Conservation (phyloP, 2,329 filamentous ascomycete genomes). For the Fusarium phyllophilum region DNA sequence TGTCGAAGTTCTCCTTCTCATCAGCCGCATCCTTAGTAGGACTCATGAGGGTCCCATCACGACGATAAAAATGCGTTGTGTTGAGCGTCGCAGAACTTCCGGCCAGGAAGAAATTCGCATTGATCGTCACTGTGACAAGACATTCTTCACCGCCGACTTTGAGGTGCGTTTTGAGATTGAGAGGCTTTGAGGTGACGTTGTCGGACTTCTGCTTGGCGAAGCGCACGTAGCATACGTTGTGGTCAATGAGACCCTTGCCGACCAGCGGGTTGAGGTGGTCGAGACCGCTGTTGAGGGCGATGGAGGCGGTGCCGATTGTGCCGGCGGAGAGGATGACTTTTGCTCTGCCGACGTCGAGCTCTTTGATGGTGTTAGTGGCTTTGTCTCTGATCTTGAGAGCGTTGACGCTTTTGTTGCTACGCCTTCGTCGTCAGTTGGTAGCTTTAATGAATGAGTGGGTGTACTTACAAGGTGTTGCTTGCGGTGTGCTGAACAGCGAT, state of each 20-base stretch:
- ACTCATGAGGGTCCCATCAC: slow-evolving; percentile 2
- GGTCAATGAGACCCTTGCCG: slow-evolving; percentile 25
- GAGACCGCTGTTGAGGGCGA: slow-evolving; percentile 27
- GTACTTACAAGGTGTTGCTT: not conserved
- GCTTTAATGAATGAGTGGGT: fast-evolving
- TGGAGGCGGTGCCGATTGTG: slow-evolving; percentile 28
- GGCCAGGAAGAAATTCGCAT: slow-evolving; percentile 32
- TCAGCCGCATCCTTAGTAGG: not conserved
- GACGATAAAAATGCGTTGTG: slow-evolving; percentile 25
- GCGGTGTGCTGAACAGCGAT: slow-evolving; percentile 6
- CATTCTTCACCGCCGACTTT: slow-evolving; percentile 8
- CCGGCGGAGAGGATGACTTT: slow-evolving; percentile 22
- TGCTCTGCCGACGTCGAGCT: slow-evolving; percentile 13
- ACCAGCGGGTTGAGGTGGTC: slow-evolving; percentile 8
- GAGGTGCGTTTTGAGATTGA: slow-evolving; percentile 27
- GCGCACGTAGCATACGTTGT: slow-evolving; percentile 28
- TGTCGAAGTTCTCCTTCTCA: slow-evolving; percentile 24
- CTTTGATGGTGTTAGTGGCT: slow-evolving; percentile 6
- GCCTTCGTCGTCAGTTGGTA: not conserved
- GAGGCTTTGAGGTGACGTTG: slow-evolving; percentile 11
- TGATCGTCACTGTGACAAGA: slow-evolving; percentile 30
- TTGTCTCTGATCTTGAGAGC: slow-evolving; percentile 25
- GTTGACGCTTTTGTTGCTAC: slow-evolving; percentile 2
- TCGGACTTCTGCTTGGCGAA: slow-evolving; percentile 26
- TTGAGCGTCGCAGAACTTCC: slow-evolving; percentile 27